Conservation (phyloP, 495 filamentous ascomycete species). For the Xylaria scruposa region DNA sequence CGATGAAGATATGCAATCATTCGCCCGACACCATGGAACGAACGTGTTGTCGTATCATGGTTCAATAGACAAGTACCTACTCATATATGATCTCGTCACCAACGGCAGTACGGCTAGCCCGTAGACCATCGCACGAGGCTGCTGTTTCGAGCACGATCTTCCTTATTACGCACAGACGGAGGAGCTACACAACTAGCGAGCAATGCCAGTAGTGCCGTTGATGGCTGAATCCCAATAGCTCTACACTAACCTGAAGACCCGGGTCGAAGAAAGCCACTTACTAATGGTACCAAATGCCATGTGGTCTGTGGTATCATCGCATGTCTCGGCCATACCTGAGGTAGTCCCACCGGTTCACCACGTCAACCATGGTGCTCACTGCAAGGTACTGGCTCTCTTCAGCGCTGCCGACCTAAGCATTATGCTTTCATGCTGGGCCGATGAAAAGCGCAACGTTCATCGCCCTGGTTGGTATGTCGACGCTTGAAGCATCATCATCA, state of each 20-base stretch:
- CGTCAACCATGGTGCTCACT: slow-evolving; percentile 12
- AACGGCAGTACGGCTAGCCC: slow-evolving; percentile 4
- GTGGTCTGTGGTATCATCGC: slow-evolving; percentile 31
- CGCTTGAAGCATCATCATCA: slow-evolving; percentile 12
- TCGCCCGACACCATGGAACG: slow-evolving; percentile 1
- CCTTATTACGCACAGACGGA: background rate
- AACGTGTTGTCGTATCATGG: slow-evolving; percentile 4
- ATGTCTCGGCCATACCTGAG: slow-evolving; percentile 23
- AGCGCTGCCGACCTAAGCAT: background rate
- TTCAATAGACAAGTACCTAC: background rate
- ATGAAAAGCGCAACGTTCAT: slow-evolving; percentile 20
- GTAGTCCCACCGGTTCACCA: slow-evolving; percentile 25
- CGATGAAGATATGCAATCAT: background rate
- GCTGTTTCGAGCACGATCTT: background rate
- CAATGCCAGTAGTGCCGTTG: slow-evolving; percentile 7
- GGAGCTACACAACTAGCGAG: background rate
- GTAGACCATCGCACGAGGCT: slow-evolving; percentile 20
- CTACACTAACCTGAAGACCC: slow-evolving; percentile 12
- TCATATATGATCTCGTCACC: background rate
- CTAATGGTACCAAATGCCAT: slow-evolving; percentile 26
- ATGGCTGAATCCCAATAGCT: slow-evolving; percentile 10
- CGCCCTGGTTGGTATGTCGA: background rate
- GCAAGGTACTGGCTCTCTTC: slow-evolving; percentile 27
- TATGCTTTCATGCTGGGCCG: background rate
- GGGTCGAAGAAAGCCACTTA: slow-evolving; percentile 28